Base-by-base conservation (phyloP, 2,329 filamentous ascomycete species). In the Sporothrix luriei region DNA sequence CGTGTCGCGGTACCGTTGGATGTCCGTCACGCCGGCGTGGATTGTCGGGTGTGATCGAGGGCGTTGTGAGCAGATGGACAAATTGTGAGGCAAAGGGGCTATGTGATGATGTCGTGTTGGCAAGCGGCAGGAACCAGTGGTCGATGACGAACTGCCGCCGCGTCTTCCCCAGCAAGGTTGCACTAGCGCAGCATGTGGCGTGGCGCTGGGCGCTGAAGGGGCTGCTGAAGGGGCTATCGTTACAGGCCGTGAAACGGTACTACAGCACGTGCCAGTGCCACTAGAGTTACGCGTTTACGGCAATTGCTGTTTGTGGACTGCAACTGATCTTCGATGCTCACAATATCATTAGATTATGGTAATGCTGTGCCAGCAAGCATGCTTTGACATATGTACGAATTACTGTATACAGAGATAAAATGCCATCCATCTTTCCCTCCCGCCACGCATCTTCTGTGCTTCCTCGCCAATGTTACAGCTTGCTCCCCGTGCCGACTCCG, bases 391-490 rank as follows among this genome's bases (percentile, higher is more conserved):
- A 14, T 46, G 16, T n/a, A n/a, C n/a, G n/a, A n/a, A n/a, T n/a
- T n/a, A n/a, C n/a, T n/a, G n/a, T 26, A 26, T 62, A 46, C 38
- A 54, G 24, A 62, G 48, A 46, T 62, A 62, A 38, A 21, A n/a
- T 26, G 38, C 57, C 40, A 11, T 4, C 40, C 11, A 16, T 5
- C n/a, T 46, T 46, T 62, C 40, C 4, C 21, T 14, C 4, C 19
- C 10, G 14, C 10, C 24, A 5, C 10, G 24, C 40, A 11, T 48
- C 24, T 10, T 49, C n/a, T 49, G 9, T 11, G 13, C 16, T 24
- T 16, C 21, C 7, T 24, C 11, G n/a, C 24, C 19, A 3, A 5
- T 48, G n/a, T 67, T 49, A 71, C 33, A 72, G 46, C 61, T 70
- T 71, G 52, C 70, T 62, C 13, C 40, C 54, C 1, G 46, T 16